A percentile compares a stretch with the other conserved stretches of the same genome.
phyloP scores from a whole-genome alignment of 2,329 filamentous ascomycete genomes.

The Lasiodiplodia gonubiensis region DNA sequence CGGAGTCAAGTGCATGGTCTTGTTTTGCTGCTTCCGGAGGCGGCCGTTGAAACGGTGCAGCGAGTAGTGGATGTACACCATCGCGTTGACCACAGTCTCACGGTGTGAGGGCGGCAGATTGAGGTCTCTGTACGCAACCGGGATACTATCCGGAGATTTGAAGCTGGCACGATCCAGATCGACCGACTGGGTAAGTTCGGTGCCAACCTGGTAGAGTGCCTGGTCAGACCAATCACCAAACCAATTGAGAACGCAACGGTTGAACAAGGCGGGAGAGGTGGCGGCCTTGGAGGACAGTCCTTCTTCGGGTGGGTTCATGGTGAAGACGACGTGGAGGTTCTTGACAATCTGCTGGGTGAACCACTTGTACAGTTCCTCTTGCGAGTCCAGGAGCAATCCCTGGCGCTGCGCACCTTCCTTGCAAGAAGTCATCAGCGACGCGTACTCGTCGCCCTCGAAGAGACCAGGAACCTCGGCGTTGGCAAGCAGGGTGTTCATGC shows the following conservation, averaged over 20 bases:
- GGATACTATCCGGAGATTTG: constrained; percentile 85
- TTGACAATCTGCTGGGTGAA: constrained; percentile 99
- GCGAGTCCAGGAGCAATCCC: constrained; percentile 91
- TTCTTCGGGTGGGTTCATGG: constrained; percentile 98
- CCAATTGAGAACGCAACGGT: constrained; percentile 99
- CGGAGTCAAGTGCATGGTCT: constrained; percentile 90
- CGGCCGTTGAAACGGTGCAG: constrained; percentile 87
- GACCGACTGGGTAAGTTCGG: constrained; percentile 93
- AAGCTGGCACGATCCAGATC: constrained; percentile 91
- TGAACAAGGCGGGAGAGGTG: constrained; percentile 97
- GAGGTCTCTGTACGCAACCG: constrained; percentile 87
- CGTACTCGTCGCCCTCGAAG: constrained; percentile 98
- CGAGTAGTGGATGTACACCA: constrained; percentile 99
- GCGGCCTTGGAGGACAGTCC: constrained; percentile 94
- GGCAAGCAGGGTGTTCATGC: constrained; percentile 98
- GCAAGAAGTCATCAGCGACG: constrained; percentile 98
- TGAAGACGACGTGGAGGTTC: constrained; percentile 98
- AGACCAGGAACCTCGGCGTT: constrained; percentile 99
- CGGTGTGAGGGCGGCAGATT: constrained; percentile 85
- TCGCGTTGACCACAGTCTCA: constrained; percentile 92
- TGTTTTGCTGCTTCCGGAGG: constrained; percentile 88
- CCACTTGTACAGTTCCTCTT: constrained; percentile 99
- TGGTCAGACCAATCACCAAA: constrained; percentile 99
- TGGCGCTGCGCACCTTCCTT: constrained; percentile 98
- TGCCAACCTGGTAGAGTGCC: constrained; percentile 95